Base-by-base conservation (phyloP, 1,139 yeast species). In the Schwanniomyces etchellsii region DNA sequence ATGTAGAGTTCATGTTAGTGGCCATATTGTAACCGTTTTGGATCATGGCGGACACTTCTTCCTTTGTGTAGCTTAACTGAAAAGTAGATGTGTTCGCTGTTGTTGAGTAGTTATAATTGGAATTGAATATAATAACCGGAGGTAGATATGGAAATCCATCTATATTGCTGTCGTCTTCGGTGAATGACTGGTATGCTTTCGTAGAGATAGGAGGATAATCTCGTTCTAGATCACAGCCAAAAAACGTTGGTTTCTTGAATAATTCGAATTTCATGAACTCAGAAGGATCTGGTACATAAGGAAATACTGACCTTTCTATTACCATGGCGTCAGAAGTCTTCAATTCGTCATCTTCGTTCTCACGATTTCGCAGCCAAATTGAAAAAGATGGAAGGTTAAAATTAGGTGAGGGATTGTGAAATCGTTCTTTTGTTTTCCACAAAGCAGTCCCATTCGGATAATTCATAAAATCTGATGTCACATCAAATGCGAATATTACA, bases 71-170 rank as follows among this genome's bases (percentile, higher is more conserved):
- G 22, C 70, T 63, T 30, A 75, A 50, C 40, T 75, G 71, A 49
- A 78, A 77, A 0, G 85, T 78, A 1, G 84, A 77, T 0, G 70
- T 68, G 43, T 78, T 78, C 4, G 83, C 64, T 0, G 49, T 39
- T 38, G 49, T 72, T 0, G 68, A 49, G 29, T 60, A 55, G 16
- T 59, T 42, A 4, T 55, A 41, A 43, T 78, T 78, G 3, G 76
- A 65, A 25, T 63, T 56, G 44, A 77, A 77, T 1, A 78, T 61
- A 11, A 78, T 59, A 16, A 78, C 46, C 0, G 84, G 84, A 2
- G 80, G 80, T 3, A 65, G 35, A 35, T 50, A 39, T 10, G 31
- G 28, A 7, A 7, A 11, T 9, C 12, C 25, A 11, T 7, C 9
- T 13, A 13, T n/a, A n/a, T 23, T 16, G 14, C 27, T 7, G 13